Evolutionary conservation across 345 rosid genomes (phyloP).

Genomic region (Hibiscus tridactylites): DNA sequence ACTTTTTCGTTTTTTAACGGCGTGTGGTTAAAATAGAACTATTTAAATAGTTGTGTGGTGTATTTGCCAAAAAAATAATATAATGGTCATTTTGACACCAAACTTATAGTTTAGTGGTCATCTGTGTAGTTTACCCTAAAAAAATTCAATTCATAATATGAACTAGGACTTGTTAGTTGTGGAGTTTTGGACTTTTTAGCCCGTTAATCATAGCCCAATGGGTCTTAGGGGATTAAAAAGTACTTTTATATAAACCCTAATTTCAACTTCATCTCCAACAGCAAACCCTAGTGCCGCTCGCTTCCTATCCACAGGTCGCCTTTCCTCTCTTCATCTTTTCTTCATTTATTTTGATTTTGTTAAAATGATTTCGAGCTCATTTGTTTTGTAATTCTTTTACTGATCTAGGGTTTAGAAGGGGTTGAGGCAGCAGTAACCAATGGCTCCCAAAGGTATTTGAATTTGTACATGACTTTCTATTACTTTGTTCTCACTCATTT

Average conservation of each 20-base stretch:
- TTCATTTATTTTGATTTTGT: background rate
- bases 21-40: too few species aligned
- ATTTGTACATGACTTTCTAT: background rate
- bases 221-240: slow-evolving; percentile 7
- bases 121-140: too few species aligned
- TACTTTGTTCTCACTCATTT: too few species aligned
- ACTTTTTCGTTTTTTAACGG: too few species aligned
- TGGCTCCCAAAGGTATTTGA: slow-evolving; percentile 16
- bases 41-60: too few species aligned
- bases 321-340: background rate
- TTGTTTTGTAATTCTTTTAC: background rate
- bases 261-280: background rate
- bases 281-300: slow-evolving; percentile 26
- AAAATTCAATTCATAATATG: too few species aligned
- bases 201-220: background rate
- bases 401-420: background rate
- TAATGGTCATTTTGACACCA: too few species aligned
- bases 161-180: too few species aligned
- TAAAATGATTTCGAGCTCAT: background rate
- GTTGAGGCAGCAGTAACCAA: slow-evolving; percentile 5
- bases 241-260: slow-evolving; percentile 23
- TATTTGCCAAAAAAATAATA: too few species aligned
- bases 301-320: slow-evolving; percentile 17
- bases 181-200: background rate
- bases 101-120: too few species aligned